These are phyloP conservation scores for Glycyrrhiza uralensis DNA, from an alignment of 306 rosid species.

Conservation along the genomic window DNA sequence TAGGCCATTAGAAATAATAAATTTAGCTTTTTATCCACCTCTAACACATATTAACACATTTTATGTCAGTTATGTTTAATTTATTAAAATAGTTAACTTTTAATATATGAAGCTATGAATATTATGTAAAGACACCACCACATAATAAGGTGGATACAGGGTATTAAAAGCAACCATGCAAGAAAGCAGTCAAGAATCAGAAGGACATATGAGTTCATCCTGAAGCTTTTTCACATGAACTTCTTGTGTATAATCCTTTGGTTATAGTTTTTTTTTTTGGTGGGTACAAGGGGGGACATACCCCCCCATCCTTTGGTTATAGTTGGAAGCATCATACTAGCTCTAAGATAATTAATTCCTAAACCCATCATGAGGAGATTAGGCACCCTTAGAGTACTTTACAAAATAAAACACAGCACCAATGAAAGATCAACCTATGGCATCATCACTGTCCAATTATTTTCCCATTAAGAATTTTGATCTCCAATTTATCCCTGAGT, in stretches of 20 bases:
- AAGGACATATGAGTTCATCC: neutral
- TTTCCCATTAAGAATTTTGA: neutral
- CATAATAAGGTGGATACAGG: neutral
- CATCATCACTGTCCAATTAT: neutral
- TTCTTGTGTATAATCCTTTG: neutral
- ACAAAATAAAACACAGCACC: neutral
- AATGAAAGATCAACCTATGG: neutral
- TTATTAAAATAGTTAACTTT: neutral
- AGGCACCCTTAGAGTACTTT: neutral
- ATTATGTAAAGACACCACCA: neutral
- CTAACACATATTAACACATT: neutral
- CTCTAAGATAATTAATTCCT: neutral
- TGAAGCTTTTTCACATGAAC: neutral
- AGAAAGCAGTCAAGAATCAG: neutral
- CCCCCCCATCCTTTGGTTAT: too few relatives aligned
- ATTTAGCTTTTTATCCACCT: neutral
- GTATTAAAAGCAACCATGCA: too few relatives aligned
- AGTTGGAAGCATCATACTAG: neutral
- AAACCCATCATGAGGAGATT: neutral
- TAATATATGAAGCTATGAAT: neutral
- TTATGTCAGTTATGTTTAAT: neutral
- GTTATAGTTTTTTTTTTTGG: too few relatives aligned
- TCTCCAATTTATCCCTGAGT: neutral
- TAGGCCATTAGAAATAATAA: neutral
- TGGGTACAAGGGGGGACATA: too few relatives aligned